Conservation (phyloP, 306 rosid genomes). For the Pachyrhizus erosus region DNA sequence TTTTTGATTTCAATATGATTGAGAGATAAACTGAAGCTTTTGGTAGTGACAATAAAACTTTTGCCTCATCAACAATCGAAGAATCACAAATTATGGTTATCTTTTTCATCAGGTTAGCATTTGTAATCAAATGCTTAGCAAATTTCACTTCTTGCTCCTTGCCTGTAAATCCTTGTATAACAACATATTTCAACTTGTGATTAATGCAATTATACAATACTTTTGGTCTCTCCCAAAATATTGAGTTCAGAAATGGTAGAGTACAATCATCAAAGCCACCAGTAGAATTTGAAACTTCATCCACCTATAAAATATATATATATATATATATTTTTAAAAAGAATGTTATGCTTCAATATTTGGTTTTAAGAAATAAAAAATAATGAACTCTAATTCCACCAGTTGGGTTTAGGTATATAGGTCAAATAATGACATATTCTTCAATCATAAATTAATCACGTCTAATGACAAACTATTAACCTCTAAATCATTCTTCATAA, state of each 20-base stretch:
- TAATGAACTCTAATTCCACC: too few species aligned
- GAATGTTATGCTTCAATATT: too few species aligned
- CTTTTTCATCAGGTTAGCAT: neutral
- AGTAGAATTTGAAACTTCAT: neutral
- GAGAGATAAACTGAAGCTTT: conserved; percentile 26
- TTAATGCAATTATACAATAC: conserved; percentile 12
- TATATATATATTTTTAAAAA: too few species aligned
- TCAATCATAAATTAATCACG: too few species aligned
- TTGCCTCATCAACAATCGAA: neutral
- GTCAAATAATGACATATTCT: too few species aligned
- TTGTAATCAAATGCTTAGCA: conserved; percentile 27
- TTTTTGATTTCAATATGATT: neutral
- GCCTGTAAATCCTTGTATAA: conserved; percentile 15
- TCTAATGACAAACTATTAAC: too few species aligned
- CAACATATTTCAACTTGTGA: conserved; percentile 21
- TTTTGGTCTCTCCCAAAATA: conserved; percentile 33
- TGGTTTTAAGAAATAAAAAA: too few species aligned
- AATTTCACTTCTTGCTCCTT: conserved; percentile 42
- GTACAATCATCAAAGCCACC: neutral
- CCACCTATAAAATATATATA: neutral
- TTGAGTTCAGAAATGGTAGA: neutral
- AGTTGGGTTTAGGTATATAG: too few species aligned
- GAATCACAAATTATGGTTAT: conserved; percentile 18
- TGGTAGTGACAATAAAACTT: neutral
- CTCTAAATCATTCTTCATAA: too few species aligned